Evolutionary conservation across 306 rosid genomes (phyloP).

Genomic region (Chamaecrista fasciculata): DNA sequence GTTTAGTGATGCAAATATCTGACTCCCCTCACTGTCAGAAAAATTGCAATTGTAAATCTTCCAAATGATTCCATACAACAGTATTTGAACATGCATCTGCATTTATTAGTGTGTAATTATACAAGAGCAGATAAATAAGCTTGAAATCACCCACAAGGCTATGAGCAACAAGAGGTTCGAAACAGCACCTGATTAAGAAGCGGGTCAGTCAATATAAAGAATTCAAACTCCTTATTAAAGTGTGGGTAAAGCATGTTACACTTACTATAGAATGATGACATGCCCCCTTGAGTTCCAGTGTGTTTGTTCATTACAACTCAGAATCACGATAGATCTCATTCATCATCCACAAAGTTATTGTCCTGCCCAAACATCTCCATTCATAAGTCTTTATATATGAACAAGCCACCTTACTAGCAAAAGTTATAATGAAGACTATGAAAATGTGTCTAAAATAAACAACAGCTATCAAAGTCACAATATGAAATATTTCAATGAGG

Average conservation of each 20-base stretch:
- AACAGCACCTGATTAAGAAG: constrained; percentile 35
- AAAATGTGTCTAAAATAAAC: background rate
- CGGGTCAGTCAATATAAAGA: constrained; percentile 14
- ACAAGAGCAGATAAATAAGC: constrained; percentile 23
- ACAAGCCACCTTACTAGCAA: constrained; percentile 12
- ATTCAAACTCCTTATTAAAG: constrained; percentile 7
- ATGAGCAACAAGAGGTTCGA: constrained; percentile 28
- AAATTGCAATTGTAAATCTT: constrained; percentile 18
- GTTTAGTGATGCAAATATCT: constrained; percentile 26
- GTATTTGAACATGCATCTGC: constrained; percentile 18
- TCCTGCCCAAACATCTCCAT: constrained; percentile 37
- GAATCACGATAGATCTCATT: constrained; percentile 28
- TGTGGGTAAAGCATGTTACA: constrained; percentile 38
- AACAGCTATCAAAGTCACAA: constrained; percentile 15
- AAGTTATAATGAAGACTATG: background rate
- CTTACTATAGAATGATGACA: constrained; percentile 26
- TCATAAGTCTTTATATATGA: constrained; percentile 13
- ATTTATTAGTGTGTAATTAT: constrained; percentile 15
- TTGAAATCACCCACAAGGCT: constrained; percentile 28
- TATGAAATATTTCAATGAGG: constrained; percentile 8
- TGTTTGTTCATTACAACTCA: constrained; percentile 27
- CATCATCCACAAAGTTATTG: constrained; percentile 25
- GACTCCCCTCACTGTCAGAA: constrained; percentile 12
- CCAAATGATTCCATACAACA: constrained; percentile 31
- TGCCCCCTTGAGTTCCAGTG: background rate